Base-by-base conservation (phyloP, 805 yeast genomes). In the Hanseniaspora nectarophila region DNA sequence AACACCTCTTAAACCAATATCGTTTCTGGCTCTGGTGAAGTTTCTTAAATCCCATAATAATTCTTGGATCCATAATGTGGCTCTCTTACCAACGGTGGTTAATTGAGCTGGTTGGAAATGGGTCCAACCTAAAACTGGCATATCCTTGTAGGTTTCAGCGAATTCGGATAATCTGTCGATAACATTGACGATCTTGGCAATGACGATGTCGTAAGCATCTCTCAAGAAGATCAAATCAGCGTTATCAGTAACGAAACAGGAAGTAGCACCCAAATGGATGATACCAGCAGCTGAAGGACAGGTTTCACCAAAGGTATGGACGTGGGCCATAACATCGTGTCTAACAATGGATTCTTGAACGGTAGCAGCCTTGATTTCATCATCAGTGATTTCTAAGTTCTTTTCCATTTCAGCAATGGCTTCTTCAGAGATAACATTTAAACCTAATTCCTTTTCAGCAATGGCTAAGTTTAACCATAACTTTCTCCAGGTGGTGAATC, bases 311-410 rank as follows among this genome's bases (percentile, higher is more conserved):
- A 85, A 92, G 54, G 83, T 85, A 66, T 92, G 98, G 54, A 92
- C 98, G 62, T 92, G 98, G 53, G 97, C 95, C 98, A 92, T 92
- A 61, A 92, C 98, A 66, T 92, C 98, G 69, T 92, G 98, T 73
- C 98, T 85, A 54, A 92, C 97, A 67, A 84, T 88, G 50, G 97
- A 95, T 70, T 92, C 98, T 71, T 92, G 97, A 59, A 77, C 79
- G 54, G 89, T 73, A 42, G 98, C 97, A 54, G 74, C 84, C 54
- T 75, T 87, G 57, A 92, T 87, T 64, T 94, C 97, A 60, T 85
- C 94, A 67, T 90, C 97, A 8, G 96, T 81, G 70, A 92, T 88
- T 47, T 69, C 76, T 62, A 90, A 72, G 68, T 92, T 83, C 21
- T 73, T 66, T 57, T 76, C 70, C 87, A 92, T 83, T 73, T 92